These are phyloP conservation scores for Sequoiadendron giganteum DNA, from an alignment of 75 land plant genomes.

Conservation along the genomic window DNA sequence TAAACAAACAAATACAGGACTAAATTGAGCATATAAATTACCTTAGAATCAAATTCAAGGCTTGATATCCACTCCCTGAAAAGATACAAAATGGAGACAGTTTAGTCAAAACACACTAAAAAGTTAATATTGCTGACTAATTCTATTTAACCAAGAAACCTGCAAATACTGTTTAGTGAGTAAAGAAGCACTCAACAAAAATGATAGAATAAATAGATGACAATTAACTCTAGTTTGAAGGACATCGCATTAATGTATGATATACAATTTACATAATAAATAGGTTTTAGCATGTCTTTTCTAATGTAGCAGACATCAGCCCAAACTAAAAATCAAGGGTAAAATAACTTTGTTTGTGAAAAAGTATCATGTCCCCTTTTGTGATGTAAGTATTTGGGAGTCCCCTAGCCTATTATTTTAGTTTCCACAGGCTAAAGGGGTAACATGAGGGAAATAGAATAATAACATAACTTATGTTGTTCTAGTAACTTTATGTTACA, in stretches of 20 bases:
- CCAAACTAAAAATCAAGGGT: not conserved
- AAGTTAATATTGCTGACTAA: not conserved
- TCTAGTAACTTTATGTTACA: too few species aligned
- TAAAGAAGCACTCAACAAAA: not conserved
- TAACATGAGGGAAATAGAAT: too few species aligned
- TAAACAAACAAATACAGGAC: not conserved
- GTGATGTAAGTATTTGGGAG: too few species aligned
- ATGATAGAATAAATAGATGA: not conserved
- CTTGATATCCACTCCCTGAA: conserved; percentile 10
- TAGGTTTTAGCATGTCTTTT: not conserved
- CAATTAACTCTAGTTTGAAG: not conserved
- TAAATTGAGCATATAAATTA: not conserved
- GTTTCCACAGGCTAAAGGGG: too few species aligned
- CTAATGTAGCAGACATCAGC: not conserved
- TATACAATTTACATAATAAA: not conserved
- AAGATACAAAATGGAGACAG: not conserved
- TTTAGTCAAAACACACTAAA: too few species aligned
- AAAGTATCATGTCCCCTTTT: not conserved
- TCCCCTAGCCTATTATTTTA: too few species aligned
- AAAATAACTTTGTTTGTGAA: not conserved
- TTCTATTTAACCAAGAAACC: not conserved
- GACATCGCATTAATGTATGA: not conserved
- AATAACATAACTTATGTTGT: too few species aligned
- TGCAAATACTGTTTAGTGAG: not conserved
- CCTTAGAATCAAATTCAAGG: conserved; percentile 14